These are phyloP conservation scores for Tetrapyrgos nigripes DNA, from an alignment of 1,284 basidiomycete species.

Conservation along the genomic window DNA sequence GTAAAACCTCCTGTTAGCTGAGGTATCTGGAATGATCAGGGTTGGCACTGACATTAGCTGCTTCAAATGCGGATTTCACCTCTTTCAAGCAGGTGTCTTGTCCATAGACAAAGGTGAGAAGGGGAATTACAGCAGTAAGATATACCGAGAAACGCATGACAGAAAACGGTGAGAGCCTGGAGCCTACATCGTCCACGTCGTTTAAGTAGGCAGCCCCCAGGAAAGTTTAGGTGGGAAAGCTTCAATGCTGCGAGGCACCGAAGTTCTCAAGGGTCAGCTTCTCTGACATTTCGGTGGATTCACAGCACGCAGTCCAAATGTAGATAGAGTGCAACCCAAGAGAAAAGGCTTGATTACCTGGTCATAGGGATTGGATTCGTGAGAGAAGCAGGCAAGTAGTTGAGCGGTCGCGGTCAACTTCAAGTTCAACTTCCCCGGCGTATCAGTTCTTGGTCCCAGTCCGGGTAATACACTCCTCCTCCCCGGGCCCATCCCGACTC, in stretches of 20 bases:
- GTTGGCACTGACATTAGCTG: conserved; percentile 32
- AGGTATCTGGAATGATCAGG: background rate
- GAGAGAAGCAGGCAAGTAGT: no score
- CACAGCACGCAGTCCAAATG: no score
- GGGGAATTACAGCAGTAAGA: conserved; percentile 8
- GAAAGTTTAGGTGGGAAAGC: background rate
- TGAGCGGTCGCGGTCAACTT: no score
- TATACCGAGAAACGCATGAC: conserved; percentile 7
- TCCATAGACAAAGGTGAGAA: conserved; percentile 24
- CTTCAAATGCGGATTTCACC: conserved; percentile 36
- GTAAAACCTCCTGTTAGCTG: background rate
- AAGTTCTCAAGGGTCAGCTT: no score
- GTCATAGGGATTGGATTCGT: no score
- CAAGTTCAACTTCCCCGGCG: no score
- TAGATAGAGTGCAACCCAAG: no score
- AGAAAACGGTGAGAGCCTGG: background rate
- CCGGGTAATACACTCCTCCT: no score
- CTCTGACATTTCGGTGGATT: no score
- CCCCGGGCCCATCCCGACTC: no score
- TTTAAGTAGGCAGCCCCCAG: background rate
- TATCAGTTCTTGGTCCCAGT: no score
- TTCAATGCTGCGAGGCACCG: background rate
- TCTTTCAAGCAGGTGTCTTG: conserved; percentile 35
- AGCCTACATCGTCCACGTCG: background rate
- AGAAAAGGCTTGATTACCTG: no score